These are phyloP conservation scores for Claviceps maximensis DNA, from an alignment of 2,329 filamentous ascomycete species.

Conservation along the genomic window DNA sequence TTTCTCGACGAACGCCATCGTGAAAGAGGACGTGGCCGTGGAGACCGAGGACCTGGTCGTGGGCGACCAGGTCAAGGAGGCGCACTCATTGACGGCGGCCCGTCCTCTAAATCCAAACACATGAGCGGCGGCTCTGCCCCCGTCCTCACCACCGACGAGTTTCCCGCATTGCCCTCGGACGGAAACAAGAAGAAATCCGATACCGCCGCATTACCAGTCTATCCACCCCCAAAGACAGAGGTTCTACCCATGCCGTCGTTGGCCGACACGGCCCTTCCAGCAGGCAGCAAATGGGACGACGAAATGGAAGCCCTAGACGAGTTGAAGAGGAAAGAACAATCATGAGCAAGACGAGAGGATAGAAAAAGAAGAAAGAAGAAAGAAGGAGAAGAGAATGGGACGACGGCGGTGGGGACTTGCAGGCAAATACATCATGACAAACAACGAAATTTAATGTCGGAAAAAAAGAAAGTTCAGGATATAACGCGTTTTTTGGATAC, in stretches of 20 bases:
- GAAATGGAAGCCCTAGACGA: conserved; percentile 42
- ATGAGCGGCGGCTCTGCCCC: conserved; percentile 4
- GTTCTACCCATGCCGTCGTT: conserved; percentile 9
- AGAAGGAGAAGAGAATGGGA: background rate
- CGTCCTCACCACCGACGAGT: conserved; percentile 20
- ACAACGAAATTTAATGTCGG: background rate
- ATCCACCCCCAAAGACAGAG: background rate
- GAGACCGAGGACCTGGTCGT: conserved; percentile 21
- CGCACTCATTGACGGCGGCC: conserved; percentile 6
- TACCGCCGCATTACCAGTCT: conserved; percentile 6
- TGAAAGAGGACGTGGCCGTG: conserved; percentile 16
- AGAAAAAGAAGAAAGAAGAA: background rate
- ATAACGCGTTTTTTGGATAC: background rate
- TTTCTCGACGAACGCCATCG: conserved; percentile 24
- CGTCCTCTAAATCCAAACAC: conserved; percentile 8
- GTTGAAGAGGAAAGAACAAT: conserved; percentile 8
- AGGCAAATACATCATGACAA: background rate
- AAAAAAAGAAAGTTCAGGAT: background rate
- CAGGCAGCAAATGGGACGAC: conserved; percentile 39
- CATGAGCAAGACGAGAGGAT: background rate
- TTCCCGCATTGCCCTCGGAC: conserved; percentile 22
- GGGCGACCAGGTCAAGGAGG: conserved; percentile 18
- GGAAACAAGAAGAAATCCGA: conserved; percentile 11
- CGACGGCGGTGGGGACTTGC: background rate
- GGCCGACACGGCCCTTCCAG: conserved; percentile 16